Evolutionary conservation across 2,329 filamentous ascomycete species (phyloP), one percentile per base, ranked within the genome.

Genomic region (Beauveria sp.): DNA sequence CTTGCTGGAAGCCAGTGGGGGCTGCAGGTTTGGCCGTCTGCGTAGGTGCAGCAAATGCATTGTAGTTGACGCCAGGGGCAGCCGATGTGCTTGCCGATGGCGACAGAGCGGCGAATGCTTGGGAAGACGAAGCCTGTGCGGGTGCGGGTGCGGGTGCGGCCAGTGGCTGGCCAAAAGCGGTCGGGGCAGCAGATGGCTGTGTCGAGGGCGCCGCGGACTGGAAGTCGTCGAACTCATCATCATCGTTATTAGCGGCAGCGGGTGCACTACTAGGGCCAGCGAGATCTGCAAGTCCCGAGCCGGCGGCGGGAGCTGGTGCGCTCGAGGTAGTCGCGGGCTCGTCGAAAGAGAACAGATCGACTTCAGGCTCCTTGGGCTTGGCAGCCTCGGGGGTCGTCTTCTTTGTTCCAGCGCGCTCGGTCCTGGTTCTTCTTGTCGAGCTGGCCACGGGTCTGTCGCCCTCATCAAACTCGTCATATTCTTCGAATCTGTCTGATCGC

Each of bases 161-260:
- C 37, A 96, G 83, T 22, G 94, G 92, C 72, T 93, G 86, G 3
- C 92, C 92, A 30, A 90, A 84, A 14, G 89, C 90, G 68, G 92
- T 92, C 64, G 90, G 89, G 12, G 82, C 78, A 10, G 80, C 83
- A 2, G 78, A 77, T 1, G 85, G 79, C 5, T 74, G 74, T 16
- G 79, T 70, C 28, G 84, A 77, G 3, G 88, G 84, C 6, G 50
- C 51, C 3, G 93, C 93, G 22, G 92, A 96, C 74, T 96, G 91
- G 80, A 97, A 97, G 71, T 99, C 94, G 71, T 97, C 94, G 70
- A 97, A 97, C 65, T 97, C 94, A 67, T 96, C 94, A 67, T 96
- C 93, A 64, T 90, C 88, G 56, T 84, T 86, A 47, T 79, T 78
- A 34, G 75, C 74, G 18, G 75, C 69, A 48, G 76, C 71, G 20